Conservation (phyloP, 1,284 basidiomycete genomes). For the Leccinum fuscescens region DNA sequence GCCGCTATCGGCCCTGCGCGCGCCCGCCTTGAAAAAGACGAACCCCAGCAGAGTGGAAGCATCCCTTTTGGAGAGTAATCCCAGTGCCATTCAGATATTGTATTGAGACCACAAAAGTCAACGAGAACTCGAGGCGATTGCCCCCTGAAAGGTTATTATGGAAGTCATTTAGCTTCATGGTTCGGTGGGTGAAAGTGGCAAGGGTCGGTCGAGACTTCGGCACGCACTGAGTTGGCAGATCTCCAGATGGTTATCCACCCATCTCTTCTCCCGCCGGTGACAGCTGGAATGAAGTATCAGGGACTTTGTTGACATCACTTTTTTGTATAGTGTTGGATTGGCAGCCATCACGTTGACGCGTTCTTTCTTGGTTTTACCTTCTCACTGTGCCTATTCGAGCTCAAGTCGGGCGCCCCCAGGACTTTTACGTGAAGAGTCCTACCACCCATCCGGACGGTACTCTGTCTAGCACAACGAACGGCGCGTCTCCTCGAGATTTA, state of each 20-base stretch:
- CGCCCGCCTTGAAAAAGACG: background rate
- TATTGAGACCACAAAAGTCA: slow-evolving; percentile 15
- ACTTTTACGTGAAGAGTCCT: slow-evolving; percentile 23
- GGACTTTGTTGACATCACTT: slow-evolving; percentile 23
- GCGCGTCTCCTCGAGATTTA: slow-evolving; percentile 15
- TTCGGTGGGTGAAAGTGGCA: slow-evolving; percentile 18
- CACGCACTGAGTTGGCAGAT: slow-evolving; percentile 20
- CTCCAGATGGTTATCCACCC: slow-evolving; percentile 17
- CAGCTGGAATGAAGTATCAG: slow-evolving; percentile 20
- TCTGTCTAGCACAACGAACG: slow-evolving; percentile 14
- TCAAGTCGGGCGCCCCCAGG: slow-evolving; percentile 12
- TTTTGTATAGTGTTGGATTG: slow-evolving; percentile 22
- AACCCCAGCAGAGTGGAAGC: slow-evolving; percentile 4
- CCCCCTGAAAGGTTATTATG: slow-evolving; percentile 28
- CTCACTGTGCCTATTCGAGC: slow-evolving; percentile 14
- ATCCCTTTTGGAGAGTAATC: slow-evolving; percentile 4
- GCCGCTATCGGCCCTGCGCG: background rate
- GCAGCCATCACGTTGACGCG: slow-evolving; percentile 19
- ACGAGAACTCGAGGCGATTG: slow-evolving; percentile 17
- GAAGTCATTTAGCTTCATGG: slow-evolving; percentile 18
- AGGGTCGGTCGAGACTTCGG: slow-evolving; percentile 14
- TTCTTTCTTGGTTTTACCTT: slow-evolving; percentile 26
- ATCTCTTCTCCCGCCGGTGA: slow-evolving; percentile 31
- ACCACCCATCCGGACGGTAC: slow-evolving; percentile 14
- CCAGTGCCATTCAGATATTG: slow-evolving; percentile 3